Evolutionary conservation across 2,329 filamentous ascomycete genomes (phyloP).

Genomic region (Dactylonectria estremocensis): DNA sequence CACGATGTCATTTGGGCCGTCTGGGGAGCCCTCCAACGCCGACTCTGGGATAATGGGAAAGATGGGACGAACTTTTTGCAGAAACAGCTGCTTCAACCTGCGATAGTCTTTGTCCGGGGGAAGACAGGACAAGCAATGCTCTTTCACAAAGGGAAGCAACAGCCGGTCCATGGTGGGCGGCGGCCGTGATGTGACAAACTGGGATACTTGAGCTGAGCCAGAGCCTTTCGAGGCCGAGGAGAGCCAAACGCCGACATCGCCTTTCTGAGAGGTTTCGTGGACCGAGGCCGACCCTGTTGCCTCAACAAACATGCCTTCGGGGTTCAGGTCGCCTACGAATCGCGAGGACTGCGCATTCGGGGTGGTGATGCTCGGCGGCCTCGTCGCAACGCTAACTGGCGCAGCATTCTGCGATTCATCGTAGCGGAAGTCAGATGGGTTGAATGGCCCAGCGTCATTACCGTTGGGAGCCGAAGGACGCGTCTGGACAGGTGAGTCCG

Average conservation of each 20-base stretch:
- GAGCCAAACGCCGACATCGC: slow-evolving; percentile 72
- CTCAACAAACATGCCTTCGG: slow-evolving; percentile 72
- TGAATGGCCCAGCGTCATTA: slow-evolving; percentile 25
- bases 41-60: slow-evolving; percentile 65
- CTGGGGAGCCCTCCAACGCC: slow-evolving; percentile 49
- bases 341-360: slow-evolving; percentile 56
- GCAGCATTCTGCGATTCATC: slow-evolving; percentile 25
- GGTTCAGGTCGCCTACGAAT: slow-evolving; percentile 73
- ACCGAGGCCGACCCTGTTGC: slow-evolving; percentile 59
- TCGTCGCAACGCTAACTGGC: slow-evolving; percentile 21
- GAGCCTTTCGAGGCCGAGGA: slow-evolving; percentile 48
- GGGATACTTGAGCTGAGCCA: slow-evolving; percentile 52
- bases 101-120: slow-evolving; percentile 64
- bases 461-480: slow-evolving; percentile 23
- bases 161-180: slow-evolving; percentile 59
- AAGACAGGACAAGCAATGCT: slow-evolving; percentile 63
- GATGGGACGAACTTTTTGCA: slow-evolving; percentile 69
- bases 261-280: slow-evolving; percentile 60
- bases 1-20: slow-evolving; percentile 59
- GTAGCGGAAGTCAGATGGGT: slow-evolving; percentile 32
- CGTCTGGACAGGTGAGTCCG: slow-evolving; percentile 21
- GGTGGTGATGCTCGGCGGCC: slow-evolving; percentile 39
- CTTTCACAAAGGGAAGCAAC: slow-evolving; percentile 60
- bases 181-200: slow-evolving; percentile 57
- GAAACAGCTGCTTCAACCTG: slow-evolving; percentile 62